Base-by-base conservation (phyloP, 495 filamentous ascomycete genomes). In the Penicillium turbatum region DNA sequence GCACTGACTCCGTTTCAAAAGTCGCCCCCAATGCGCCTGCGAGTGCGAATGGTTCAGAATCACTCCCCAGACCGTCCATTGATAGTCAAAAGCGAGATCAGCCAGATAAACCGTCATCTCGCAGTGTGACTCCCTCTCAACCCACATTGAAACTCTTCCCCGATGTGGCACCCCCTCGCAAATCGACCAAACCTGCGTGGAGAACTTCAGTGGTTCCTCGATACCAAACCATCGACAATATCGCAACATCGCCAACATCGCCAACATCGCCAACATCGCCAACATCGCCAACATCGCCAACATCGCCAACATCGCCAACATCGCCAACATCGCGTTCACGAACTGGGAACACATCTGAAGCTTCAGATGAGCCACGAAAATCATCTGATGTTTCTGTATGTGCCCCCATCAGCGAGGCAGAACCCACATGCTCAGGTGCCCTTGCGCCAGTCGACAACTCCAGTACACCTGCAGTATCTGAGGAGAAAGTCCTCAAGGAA, bases 131-230 rank as follows among this genome's bases (percentile, higher is more conserved):
- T 44, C 56, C 63, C 1, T 54, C 63, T n/a, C 59, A 58, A 13
- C 66, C 55, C 2, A 49, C 66, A 0, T 49, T 75, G 48, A 75
- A 73, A 37, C 62, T 75, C 12, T 75, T 75, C 49, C 72, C 72
- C 26, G 64, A 71, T 47, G 60, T 71, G 4, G 56, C 63, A 36
- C 63, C 70, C 6, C 63, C 70, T n/a, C 68, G 69, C 10, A 54
- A 64, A 7, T 68, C 70, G 4, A 72, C 67, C 39, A 69, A 56
- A 32, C 60, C 48, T 19, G 65, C 66, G 7, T 59, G 59, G 55
- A 62, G 69, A 30, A 51, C 67, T n/a, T 68, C 69, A 7, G 27
- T 48, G 2, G 42, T 47, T 26, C 59, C 61, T 42, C 64, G 52
- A 27, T 64, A 59, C 16, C 61, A 62, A 36, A 57, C 27, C 6